phyloP scores from a whole-genome alignment of 768 basidiomycete species.

The Sporobolomyces phaffii region DNA sequence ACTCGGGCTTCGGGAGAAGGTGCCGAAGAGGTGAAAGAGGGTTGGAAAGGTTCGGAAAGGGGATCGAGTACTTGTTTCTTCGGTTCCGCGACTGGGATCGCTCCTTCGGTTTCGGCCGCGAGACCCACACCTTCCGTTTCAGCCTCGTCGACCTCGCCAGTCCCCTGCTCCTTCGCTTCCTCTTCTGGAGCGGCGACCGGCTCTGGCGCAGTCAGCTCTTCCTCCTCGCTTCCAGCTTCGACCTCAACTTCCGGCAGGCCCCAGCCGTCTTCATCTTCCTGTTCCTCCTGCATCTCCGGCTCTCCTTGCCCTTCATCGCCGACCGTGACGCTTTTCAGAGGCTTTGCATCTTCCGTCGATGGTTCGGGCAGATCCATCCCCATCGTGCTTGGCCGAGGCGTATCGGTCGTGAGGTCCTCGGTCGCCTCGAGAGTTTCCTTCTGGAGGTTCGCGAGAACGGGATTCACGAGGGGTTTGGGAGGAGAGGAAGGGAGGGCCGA shows the following conservation, averaged over 20 bases:
- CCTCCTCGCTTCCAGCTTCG: neutral
- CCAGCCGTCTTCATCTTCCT: slow-evolving; percentile 1
- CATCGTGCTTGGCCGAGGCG: neutral
- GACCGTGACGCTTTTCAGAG: no score
- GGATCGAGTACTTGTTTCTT: neutral
- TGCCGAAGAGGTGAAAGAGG: neutral
- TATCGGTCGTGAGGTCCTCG: neutral
- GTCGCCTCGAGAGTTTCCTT: neutral
- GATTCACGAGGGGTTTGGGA: neutral
- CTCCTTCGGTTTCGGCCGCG: neutral
- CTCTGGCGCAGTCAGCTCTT: neutral
- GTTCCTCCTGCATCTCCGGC: neutral
- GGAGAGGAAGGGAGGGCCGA: neutral
- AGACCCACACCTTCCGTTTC: no score
- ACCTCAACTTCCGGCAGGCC: slow-evolving; percentile 4
- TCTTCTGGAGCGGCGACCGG: no score
- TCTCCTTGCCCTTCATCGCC: neutral
- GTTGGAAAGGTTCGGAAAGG: slow-evolving; percentile 7
- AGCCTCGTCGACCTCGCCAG: neutral
- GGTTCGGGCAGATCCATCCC: neutral
- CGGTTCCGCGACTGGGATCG: neutral
- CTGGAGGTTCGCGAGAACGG: neutral
- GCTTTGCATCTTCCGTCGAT: no score
- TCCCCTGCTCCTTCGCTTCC: neutral
- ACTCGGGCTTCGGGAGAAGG: neutral